Percentiles rank a stretch among this genome's conserved stretches.
These are phyloP conservation scores for Chrysoporthe cubensis DNA, from an alignment of 2,329 filamentous ascomycete genomes.

Conservation along the genomic window DNA sequence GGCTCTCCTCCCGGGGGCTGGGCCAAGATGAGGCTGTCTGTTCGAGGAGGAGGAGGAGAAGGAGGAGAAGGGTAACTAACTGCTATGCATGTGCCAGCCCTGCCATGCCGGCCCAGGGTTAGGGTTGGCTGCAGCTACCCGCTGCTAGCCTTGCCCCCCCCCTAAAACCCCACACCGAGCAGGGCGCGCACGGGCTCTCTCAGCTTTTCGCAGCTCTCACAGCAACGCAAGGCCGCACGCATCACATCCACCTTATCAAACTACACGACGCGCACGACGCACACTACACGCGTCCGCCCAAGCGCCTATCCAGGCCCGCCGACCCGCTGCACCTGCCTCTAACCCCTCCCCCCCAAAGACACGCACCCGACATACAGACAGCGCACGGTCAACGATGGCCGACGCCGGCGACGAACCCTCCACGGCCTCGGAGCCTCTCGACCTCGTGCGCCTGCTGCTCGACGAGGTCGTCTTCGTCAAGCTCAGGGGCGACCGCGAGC, in stretches of 20 bases:
- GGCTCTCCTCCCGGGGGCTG: neutral
- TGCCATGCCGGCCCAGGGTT: too few species aligned
- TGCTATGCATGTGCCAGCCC: neutral
- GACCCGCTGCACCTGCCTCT: too few species aligned
- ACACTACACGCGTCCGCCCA: too few species aligned
- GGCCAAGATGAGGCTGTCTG: neutral
- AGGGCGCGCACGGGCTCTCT: conserved; percentile 15
- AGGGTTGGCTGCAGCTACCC: too few species aligned
- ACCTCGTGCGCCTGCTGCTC: conserved; percentile 90
- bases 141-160: neutral
- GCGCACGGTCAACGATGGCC: conserved; percentile 64
- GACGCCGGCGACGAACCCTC: conserved; percentile 75
- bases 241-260: neutral
- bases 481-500: conserved; percentile 90
- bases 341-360: neutral
- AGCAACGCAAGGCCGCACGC: neutral
- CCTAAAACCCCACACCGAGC: neutral
- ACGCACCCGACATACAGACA: neutral
- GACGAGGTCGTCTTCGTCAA: conserved; percentile 98
- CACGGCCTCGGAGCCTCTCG: conserved; percentile 87
- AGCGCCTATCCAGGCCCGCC: too few species aligned
- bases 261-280: too few species aligned
- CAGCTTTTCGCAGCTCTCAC: conserved; percentile 13
- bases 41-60: neutral
- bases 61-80: too few species aligned